These are phyloP conservation scores for Blumeriella jaapii DNA, from an alignment of 2,329 filamentous ascomycete genomes.

Conservation along the genomic window DNA sequence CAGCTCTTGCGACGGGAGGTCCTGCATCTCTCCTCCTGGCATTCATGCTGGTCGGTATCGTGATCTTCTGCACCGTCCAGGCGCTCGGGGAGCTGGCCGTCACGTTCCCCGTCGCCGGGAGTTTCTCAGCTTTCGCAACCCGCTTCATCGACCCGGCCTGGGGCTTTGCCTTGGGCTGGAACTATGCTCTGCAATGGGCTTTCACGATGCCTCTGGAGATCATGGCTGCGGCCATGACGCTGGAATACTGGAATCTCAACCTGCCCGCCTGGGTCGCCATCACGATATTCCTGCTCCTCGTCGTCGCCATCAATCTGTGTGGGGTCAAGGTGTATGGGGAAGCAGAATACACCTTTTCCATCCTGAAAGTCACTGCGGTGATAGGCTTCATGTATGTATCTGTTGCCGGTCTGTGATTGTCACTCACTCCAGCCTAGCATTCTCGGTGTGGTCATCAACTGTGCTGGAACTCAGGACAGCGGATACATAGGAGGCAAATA, in stretches of 20 bases:
- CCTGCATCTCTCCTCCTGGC: conserved; percentile 69
- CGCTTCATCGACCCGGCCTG: conserved; percentile 91
- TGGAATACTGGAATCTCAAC: conserved; percentile 70
- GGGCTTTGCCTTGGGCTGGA: conserved; percentile 94
- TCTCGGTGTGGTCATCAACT: conserved; percentile 75
- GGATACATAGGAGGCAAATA: conserved; percentile 73
- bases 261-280: conserved; percentile 73
- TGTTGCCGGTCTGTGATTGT: not conserved
- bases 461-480: conserved; percentile 61
- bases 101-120: conserved; percentile 87
- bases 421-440: conserved; percentile 40
- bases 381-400: conserved; percentile 69
- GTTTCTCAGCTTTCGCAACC: conserved; percentile 84
- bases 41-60: conserved; percentile 68
- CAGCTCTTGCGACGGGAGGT: conserved; percentile 58
- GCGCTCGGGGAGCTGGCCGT: conserved; percentile 88
- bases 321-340: conserved; percentile 83
- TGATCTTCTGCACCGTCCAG: conserved; percentile 88
- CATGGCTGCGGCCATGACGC: conserved; percentile 73
- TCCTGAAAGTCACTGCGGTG: conserved; percentile 77
- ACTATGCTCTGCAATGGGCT: conserved; percentile 84
- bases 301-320: conserved; percentile 75
- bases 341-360: conserved; percentile 77
- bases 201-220: conserved; percentile 75
- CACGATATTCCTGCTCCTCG: conserved; percentile 64